phyloP scores from a whole-genome alignment of 768 basidiomycete genomes.

The Coprinopsis sp. region DNA sequence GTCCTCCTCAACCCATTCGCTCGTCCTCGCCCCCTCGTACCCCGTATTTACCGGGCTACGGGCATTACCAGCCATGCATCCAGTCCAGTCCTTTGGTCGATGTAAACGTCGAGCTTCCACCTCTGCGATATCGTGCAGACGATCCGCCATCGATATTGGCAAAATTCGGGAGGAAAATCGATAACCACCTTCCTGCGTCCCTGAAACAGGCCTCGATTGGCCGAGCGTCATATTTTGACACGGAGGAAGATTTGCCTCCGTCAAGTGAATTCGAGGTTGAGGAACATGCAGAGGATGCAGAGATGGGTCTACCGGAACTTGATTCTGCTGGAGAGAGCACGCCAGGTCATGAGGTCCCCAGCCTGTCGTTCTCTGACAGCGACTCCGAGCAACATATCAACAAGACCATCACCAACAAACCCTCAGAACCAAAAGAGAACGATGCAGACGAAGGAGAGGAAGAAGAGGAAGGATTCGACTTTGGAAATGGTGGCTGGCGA shows the following conservation, averaged over 20 bases:
- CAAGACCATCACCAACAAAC: too few relatives aligned
- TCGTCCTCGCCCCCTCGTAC: conserved; percentile 39
- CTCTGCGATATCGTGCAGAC: conserved; percentile 20
- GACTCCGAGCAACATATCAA: too few relatives aligned
- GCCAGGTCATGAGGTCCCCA: conserved; percentile 19
- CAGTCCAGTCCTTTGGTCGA: conserved; percentile 31
- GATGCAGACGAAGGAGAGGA: conserved; percentile 21
- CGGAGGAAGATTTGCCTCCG: conserved; percentile 23
- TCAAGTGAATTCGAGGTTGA: conserved; percentile 32
- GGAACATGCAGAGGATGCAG: conserved; percentile 26
- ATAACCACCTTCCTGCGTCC: conserved; percentile 24
- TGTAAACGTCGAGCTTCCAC: conserved; percentile 19
- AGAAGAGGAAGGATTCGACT: conserved; percentile 20
- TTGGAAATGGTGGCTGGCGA: conserved; percentile 29
- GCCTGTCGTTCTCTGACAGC: conserved; percentile 32
- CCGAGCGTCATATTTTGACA: too few relatives aligned
- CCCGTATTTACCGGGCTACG: conserved; percentile 25
- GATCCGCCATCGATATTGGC: conserved; percentile 19
- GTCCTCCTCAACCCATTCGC: conserved; percentile 31
- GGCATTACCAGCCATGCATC: conserved; percentile 27
- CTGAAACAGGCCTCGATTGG: too few relatives aligned
- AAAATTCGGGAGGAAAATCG: conserved; percentile 24
- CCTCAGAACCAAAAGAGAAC: conserved; percentile 26
- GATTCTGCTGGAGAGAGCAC: conserved; percentile 23
- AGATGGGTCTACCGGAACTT: conserved; percentile 18